Base-by-base conservation (phyloP, 768 basidiomycete species). In the Hericium erinaceus region DNA sequence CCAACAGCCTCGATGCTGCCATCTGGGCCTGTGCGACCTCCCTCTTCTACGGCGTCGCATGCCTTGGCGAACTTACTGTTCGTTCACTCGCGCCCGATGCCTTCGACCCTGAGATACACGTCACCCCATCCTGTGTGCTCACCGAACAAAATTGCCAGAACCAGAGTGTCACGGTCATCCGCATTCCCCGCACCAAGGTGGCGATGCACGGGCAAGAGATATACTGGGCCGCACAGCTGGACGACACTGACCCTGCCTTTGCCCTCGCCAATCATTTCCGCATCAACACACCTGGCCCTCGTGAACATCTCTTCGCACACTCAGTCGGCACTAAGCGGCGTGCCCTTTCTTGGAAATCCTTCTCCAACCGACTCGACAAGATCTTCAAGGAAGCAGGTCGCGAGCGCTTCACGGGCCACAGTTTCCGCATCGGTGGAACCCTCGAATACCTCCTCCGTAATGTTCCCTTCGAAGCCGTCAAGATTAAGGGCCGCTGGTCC, bases 21-120 rank as follows among this genome's bases (percentile, higher is more conserved):
- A 64, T 72, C 0, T 73, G 56, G 16, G 71, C 75, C 0, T 76
- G 74, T 57, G 68, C 75, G 8, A 72, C 72, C 0, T 61, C 65
- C 10, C 54, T 55, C 9, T 44, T 41, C 16, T 44, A 24, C 16
- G 54, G 54, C 2, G 10, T 55, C 0, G 54, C 39, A n/a, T 39
- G 54, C 40, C 16, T 24, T 1, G 54, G 54, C 7, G 54, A 55
- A 39, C 20, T 55, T 1, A 44, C 26, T 2, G 54, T 55, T 3
- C 18, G 18, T 5, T 12, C 39, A 2, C 39, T 41, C 12, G 6
- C 33, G 13, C 7, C 20, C 11, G 16, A 24, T 6, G 18, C 15
- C 15, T 33, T 12, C 37, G 7, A n/a, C 39, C 12, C 12, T 6
- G 39, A 26, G 2, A 16, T n/a, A 24, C 22, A 38, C 39, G 13